phyloP scores from a whole-genome alignment of 805 yeast genomes.

The Candida suzukii region DNA sequence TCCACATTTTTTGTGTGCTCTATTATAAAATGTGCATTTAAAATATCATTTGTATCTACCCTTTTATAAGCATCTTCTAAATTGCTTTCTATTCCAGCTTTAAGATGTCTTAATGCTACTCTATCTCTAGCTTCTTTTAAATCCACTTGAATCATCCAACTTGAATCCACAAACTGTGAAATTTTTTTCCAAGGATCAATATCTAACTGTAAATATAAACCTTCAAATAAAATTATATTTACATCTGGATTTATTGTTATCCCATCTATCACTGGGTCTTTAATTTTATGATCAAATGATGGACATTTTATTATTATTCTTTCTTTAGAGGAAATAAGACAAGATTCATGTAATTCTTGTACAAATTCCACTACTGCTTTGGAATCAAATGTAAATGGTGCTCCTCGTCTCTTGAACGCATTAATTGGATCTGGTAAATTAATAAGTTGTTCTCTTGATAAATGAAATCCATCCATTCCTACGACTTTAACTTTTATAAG shows the following conservation, averaged over 20 bases:
- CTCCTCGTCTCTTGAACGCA: slow-evolving; percentile 37
- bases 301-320: slow-evolving; percentile 15
- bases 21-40: slow-evolving; percentile 23
- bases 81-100: slow-evolving; percentile 27
- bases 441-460: slow-evolving; percentile 26
- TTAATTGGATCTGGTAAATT: slow-evolving; percentile 26
- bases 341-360: slow-evolving; percentile 1
- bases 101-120: slow-evolving; percentile 28
- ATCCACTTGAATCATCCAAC: slow-evolving; percentile 28
- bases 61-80: slow-evolving; percentile 29
- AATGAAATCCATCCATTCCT: slow-evolving; percentile 30
- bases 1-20: slow-evolving; percentile 16
- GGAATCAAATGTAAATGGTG: slow-evolving; percentile 40
- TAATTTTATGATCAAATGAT: slow-evolving; percentile 32
- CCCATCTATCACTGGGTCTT: slow-evolving; percentile 33
- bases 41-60: slow-evolving; percentile 31
- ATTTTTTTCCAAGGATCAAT: slow-evolving; percentile 29
- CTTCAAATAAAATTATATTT: slow-evolving; percentile 30
- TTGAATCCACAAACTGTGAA: slow-evolving; percentile 20
- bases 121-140: slow-evolving; percentile 19
- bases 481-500: background rate
- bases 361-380: slow-evolving; percentile 19
- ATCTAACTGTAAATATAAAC: slow-evolving; percentile 31
- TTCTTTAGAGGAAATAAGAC: background rate
- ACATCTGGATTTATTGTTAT: slow-evolving; percentile 22